These are phyloP conservation scores for Herpotrichia juniperi DNA, from an alignment of 2,329 filamentous ascomycete genomes.

Conservation along the genomic window DNA sequence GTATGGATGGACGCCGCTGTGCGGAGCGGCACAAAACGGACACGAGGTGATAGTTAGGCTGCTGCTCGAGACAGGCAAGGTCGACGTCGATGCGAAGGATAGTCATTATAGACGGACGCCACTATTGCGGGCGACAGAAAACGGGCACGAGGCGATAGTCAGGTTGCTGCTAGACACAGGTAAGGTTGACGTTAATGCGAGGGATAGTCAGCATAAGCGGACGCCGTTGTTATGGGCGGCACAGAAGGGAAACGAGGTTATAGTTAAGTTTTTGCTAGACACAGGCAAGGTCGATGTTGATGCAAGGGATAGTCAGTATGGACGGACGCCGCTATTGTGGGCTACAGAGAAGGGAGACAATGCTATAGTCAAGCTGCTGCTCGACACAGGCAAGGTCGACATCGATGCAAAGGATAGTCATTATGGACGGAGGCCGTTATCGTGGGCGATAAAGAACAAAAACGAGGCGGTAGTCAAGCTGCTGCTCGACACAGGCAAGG, in stretches of 20 bases:
- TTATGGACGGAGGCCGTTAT: no score
- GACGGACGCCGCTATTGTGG: no score
- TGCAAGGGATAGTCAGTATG: no score
- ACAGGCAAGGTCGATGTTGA: neutral
- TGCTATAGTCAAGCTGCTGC: no score
- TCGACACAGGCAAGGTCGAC: no score
- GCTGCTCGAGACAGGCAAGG: constrained; percentile 6
- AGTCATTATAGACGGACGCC: neutral
- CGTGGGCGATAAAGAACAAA: no score
- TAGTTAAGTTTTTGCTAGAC: neutral
- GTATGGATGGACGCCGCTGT: no score
- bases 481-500: no score
- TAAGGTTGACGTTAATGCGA: neutral
- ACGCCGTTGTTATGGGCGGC: neutral
- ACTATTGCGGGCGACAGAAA: neutral
- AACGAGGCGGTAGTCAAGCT: neutral
- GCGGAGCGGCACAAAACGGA: no score
- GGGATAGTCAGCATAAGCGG: neutral
- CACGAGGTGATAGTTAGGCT: no score
- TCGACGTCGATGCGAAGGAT: constrained; percentile 4
- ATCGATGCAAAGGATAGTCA: neutral
- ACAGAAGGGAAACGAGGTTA: neutral
- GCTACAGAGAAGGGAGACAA: no score
- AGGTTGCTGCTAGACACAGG: neutral
- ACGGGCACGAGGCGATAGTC: neutral